Evolutionary conservation across 495 filamentous ascomycete species (phyloP).

Genomic region (Penicillium samsonianum): DNA sequence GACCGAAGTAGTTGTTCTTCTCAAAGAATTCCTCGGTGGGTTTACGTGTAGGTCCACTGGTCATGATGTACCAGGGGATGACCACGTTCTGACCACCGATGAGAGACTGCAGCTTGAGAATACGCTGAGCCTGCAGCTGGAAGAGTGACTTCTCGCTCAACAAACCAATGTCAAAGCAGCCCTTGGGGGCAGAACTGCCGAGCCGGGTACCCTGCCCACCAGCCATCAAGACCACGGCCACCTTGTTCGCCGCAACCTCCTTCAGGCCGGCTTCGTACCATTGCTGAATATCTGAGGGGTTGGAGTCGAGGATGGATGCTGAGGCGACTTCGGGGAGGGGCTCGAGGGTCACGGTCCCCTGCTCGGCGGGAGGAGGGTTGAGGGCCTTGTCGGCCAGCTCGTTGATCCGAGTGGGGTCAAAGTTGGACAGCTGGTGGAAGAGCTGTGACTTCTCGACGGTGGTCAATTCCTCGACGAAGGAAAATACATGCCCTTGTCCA

Average conservation of each 20-base stretch:
- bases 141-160: conserved; percentile 92
- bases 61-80: conserved; percentile 99
- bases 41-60: conserved; percentile 89
- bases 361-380: conserved; percentile 63
- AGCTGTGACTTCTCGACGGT: conserved; percentile 72
- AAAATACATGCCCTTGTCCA: conserved; percentile 86
- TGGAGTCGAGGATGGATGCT: conserved; percentile 90
- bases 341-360: conserved; percentile 64
- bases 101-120: conserved; percentile 79
- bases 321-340: conserved; percentile 86
- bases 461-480: conserved; percentile 81
- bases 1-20: conserved; percentile 85
- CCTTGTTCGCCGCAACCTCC: conserved; percentile 83
- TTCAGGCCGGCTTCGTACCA: conserved; percentile 88
- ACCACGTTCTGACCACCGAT: conserved; percentile 68
- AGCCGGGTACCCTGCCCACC: conserved; percentile 95
- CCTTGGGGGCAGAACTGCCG: conserved; percentile 94
- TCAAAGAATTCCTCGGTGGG: conserved; percentile 93
- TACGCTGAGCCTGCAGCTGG: conserved; percentile 95
- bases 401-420: conserved; percentile 83
- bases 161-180: conserved; percentile 93
- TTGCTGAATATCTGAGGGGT: conserved; percentile 70
- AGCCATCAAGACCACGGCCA: conserved; percentile 94
- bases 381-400: conserved; percentile 78
- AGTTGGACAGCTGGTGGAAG: conserved; percentile 75